Base-by-base conservation (phyloP, 164 flowering plant genomes). In the Stephania cephalantha region DNA sequence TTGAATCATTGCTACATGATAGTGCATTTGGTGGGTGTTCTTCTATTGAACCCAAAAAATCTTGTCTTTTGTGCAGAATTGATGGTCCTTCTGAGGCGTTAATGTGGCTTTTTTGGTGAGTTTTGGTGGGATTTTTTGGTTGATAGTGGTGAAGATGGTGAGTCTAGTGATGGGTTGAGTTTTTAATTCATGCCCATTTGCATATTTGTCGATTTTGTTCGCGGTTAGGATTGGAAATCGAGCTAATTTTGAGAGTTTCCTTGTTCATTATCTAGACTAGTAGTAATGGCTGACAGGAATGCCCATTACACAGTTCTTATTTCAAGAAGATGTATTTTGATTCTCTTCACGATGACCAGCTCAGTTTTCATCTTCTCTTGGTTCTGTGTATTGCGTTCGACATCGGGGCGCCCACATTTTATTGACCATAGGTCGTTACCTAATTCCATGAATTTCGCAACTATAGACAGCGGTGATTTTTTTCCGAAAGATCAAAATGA, bases 381-480 rank as follows among this genome's bases (percentile, higher is more conserved):
- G 92, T 88, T 90, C 80, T 90, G 83, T 69, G 82, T 91, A 22
- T 80, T 94, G 75, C 85, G 81, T 8, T 90, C 96, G 4, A 73
- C 92, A 1, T 35, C 42, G 0, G 82, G 83, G 30, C 75, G 72
- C 1, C 83, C 87, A 74, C 82, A 73, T 68, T 81, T 85, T 66
- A 71, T 87, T 29, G 89, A 84, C 4, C 83, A 76, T 67, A 70
- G 63, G 63, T 72, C 82, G 64, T 81, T 86, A 20, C 85, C 90
- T 45, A 82, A 75, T 80, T 66, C 85, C 10, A 85, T 77, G 67
- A 69, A 77, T 52, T 61, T 78, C 70, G 70, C 82, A 31, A 6
- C 78, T 4, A 46, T 58, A 45, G 80, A 81, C 25, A 71, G 73
- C 44, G 77, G 44, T 15, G 77, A 68, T 73, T 29, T 72, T 6